Evolutionary conservation across 208 protist species (phyloP).

Genomic region (Trypanosoma theileri): DNA sequence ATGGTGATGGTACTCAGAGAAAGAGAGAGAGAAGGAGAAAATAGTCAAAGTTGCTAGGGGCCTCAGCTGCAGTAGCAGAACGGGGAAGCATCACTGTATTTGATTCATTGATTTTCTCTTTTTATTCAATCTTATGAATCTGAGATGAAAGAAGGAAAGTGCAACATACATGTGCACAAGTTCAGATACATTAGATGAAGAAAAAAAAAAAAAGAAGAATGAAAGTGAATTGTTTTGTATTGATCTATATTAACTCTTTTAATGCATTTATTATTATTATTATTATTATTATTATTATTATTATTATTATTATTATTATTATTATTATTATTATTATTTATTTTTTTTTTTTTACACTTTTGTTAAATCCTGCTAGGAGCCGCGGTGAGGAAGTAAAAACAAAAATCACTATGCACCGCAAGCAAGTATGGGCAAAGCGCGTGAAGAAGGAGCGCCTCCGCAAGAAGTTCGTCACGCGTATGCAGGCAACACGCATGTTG

Average conservation of each 20-base stretch:
- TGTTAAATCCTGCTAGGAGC: no score
- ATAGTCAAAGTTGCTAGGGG: no score
- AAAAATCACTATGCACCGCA: conserved; percentile 51
- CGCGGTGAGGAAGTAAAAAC: background rate
- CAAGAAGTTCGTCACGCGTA: conserved; percentile 93
- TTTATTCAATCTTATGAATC: no score
- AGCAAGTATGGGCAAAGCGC: conserved; percentile 88
- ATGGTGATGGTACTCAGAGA: background rate
- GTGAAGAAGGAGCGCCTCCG: conserved; percentile 91
- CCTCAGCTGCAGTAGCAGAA: no score
- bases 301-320: background rate
- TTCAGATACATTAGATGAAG: background rate
- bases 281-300: conserved; percentile 26
- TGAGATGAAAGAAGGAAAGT: no score
- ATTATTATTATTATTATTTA: background rate
- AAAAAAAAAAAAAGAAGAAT: background rate
- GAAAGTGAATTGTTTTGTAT: conserved; percentile 13
- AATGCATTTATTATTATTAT: no score
- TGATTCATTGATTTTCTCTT: no score
- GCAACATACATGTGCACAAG: background rate
- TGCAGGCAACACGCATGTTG: conserved; percentile 91
- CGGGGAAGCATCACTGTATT: no score
- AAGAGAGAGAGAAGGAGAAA: no score
- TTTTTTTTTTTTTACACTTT: conserved; percentile 20
- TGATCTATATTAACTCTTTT: background rate